Percentiles rank a stretch among this genome's conserved stretches.
phyloP scores from a whole-genome alignment of 1,139 yeast species.

The Pichia sp. region DNA sequence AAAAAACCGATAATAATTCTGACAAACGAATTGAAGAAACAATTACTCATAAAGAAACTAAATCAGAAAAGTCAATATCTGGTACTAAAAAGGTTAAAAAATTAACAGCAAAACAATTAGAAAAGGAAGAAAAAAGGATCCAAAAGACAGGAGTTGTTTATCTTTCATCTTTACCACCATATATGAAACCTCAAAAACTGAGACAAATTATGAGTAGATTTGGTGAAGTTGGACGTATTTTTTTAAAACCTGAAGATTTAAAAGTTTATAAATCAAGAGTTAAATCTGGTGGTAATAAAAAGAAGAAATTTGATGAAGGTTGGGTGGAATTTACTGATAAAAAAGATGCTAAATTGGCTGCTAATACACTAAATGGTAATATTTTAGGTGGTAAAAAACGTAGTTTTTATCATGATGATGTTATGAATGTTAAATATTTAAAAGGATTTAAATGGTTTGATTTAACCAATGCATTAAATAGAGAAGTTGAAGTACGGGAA shows the following conservation, averaged over 20 bases:
- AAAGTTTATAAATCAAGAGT: slow-evolving; percentile 59
- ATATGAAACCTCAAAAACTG: slow-evolving; percentile 91
- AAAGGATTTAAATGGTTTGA: slow-evolving; percentile 95
- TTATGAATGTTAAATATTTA: slow-evolving; percentile 81
- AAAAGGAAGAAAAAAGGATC: slow-evolving; percentile 50
- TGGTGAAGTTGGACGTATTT: slow-evolving; percentile 82
- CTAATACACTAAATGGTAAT: slow-evolving; percentile 79
- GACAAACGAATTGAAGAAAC: slow-evolving; percentile 13
- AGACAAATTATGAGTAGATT: slow-evolving; percentile 74
- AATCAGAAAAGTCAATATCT: slow-evolving; percentile 19
- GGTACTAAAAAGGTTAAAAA: slow-evolving; percentile 37
- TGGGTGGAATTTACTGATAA: slow-evolving; percentile 92
- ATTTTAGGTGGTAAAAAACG: slow-evolving; percentile 90
- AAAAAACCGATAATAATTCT: neutral
- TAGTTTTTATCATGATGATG: slow-evolving; percentile 90
- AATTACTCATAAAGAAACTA: slow-evolving; percentile 5
- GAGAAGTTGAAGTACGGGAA: slow-evolving; percentile 84
- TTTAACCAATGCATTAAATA: slow-evolving; percentile 87
- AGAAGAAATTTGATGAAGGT: slow-evolving; percentile 84
- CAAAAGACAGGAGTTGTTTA: slow-evolving; percentile 88
- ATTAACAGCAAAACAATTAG: slow-evolving; percentile 48
- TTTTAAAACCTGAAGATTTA: slow-evolving; percentile 80
- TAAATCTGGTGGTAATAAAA: slow-evolving; percentile 91
- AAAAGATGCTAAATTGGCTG: slow-evolving; percentile 84
- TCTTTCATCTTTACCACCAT: slow-evolving; percentile 87